Conservation (phyloP, 495 filamentous ascomycete species). For the Annulohypoxylon stygium region DNA sequence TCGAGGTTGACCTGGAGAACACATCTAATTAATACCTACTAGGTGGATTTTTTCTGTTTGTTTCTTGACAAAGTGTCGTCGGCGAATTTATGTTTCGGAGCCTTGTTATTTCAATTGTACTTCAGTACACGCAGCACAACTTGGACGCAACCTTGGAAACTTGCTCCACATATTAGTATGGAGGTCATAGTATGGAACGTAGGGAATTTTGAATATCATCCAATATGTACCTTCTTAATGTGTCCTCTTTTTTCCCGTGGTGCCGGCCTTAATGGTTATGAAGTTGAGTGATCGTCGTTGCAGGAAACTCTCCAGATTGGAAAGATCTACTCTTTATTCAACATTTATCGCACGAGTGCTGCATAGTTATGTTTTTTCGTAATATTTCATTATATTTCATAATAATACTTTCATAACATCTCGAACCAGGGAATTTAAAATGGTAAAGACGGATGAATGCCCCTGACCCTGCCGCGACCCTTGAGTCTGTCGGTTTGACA, state of each 20-base stretch:
- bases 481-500: neutral
- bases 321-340: slow-evolving; percentile 27
- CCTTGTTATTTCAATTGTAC: neutral
- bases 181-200: slow-evolving; percentile 13
- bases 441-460: slow-evolving; percentile 17
- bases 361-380: neutral
- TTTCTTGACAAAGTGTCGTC: neutral
- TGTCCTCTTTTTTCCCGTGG: slow-evolving; percentile 22
- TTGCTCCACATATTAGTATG: slow-evolving; percentile 40
- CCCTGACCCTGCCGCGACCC: slow-evolving; percentile 6
- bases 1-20: neutral
- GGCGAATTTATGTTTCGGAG: slow-evolving; percentile 18
- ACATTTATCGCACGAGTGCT: neutral
- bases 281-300: slow-evolving; percentile 30
- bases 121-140: slow-evolving; percentile 33
- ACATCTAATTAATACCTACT: slow-evolving; percentile 7
- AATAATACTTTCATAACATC: neutral
- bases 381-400: neutral
- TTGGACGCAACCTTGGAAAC: neutral
- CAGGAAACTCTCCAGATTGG: slow-evolving; percentile 34
- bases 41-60: neutral
- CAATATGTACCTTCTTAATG: slow-evolving; percentile 12
- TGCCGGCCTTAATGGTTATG: slow-evolving; percentile 4
- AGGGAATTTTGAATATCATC: slow-evolving; percentile 19
- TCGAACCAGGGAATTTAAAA: slow-evolving; percentile 16